phyloP scores from a whole-genome alignment of 2,329 filamentous ascomycete genomes.

The Neonectria punicea region DNA sequence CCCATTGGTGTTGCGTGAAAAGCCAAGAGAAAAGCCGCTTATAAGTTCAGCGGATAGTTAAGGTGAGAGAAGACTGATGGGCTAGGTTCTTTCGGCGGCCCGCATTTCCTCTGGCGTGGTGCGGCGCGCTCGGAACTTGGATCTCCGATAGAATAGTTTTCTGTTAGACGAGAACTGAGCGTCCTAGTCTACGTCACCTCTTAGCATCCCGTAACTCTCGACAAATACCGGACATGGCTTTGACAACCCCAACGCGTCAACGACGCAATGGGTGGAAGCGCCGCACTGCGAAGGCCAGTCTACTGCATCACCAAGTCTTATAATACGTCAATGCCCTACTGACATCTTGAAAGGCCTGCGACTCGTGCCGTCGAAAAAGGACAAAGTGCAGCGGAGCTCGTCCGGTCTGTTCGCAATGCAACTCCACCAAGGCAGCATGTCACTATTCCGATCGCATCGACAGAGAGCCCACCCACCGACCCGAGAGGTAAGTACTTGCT shows the following conservation, averaged over 20 bases:
- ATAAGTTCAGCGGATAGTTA: no score
- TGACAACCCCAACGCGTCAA: background rate
- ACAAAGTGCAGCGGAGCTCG: slow-evolving; percentile 13
- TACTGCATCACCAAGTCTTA: background rate
- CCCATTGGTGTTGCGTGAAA: no score
- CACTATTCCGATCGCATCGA: slow-evolving; percentile 14
- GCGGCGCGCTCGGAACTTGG: background rate
- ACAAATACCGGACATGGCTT: background rate
- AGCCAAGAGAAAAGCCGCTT: no score
- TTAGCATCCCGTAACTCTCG: background rate
- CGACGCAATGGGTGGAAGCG: slow-evolving; percentile 14
- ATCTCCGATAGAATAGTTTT: background rate
- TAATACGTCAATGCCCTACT: background rate
- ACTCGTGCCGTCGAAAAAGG: slow-evolving; percentile 14
- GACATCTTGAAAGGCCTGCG: slow-evolving; percentile 7
- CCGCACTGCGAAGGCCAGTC: slow-evolving; percentile 11
- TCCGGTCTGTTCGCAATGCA: slow-evolving; percentile 7
- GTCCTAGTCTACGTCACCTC: background rate
- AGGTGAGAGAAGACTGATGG: no score
- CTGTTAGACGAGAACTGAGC: background rate
- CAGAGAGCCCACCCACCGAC: background rate
- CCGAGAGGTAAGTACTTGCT: background rate
- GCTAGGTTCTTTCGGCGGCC: background rate
- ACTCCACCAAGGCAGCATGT: background rate
- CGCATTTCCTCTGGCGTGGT: background rate